Percentiles rank a stretch among this genome's conserved stretches.
Evolutionary conservation across 352 stramenopile genomes (phyloP).

Genomic region (Phytophthora capsici): DNA sequence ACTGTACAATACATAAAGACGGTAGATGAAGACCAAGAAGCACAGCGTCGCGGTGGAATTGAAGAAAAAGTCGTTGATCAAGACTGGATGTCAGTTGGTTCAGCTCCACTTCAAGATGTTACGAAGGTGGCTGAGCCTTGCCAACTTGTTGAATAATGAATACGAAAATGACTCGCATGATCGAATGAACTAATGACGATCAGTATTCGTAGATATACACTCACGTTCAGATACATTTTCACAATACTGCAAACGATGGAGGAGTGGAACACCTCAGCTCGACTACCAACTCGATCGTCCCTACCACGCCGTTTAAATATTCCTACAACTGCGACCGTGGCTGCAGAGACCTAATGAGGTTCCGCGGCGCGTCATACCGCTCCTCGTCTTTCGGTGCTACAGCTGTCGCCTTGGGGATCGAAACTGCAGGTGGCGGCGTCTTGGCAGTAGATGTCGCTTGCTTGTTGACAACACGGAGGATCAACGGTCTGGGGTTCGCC

Average conservation of each 20-base stretch:
- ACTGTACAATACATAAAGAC: no score
- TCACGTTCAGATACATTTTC: conserved; percentile 24
- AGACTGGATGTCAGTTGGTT: no score
- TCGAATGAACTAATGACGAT: no score
- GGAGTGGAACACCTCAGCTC: background rate
- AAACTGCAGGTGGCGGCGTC: conserved; percentile 1
- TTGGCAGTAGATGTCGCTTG: conserved; percentile 1
- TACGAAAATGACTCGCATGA: background rate
- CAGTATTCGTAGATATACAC: conserved; percentile 1
- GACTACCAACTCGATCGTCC: no score
- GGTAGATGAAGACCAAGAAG: no score
- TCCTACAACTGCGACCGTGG: conserved; percentile 31
- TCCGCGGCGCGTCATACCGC: conserved; percentile 28
- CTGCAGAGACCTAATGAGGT: conserved; percentile 36
- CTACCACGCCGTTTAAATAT: conserved; percentile 32
- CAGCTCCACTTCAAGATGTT: no score
- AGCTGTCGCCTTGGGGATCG: background rate
- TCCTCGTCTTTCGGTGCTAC: conserved; percentile 27
- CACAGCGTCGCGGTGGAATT: no score
- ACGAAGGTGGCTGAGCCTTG: no score
- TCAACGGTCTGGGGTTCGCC: conserved; percentile 16
- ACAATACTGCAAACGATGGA: conserved; percentile 21
- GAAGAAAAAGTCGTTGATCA: no score
- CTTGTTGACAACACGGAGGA: conserved; percentile 3
- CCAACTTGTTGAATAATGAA: no score